Evolutionary conservation across 345 rosid species (phyloP), one percentile per base, ranked within the genome.

Genomic region (Geranium rotundifolium): DNA sequence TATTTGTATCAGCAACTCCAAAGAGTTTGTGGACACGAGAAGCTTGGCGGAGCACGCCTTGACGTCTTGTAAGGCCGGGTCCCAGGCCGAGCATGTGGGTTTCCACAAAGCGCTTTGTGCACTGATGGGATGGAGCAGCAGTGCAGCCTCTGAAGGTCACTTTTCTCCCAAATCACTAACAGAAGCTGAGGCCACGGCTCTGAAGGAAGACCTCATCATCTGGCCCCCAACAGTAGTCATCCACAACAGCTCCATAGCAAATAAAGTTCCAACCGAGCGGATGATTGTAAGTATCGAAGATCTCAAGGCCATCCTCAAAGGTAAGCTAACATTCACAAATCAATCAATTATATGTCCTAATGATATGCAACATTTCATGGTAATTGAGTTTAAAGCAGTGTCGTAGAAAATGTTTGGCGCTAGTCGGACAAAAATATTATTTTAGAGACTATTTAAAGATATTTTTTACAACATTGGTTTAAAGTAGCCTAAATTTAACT

Each of bases 171-270:
- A 70, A 61, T 9, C 37, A 39, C 56, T 82, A 65, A 69, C 77
- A 12, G 56, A 63, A 12, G 68, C 73, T 62, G 80, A 80, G 64
- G 79, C 76, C 54, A 61, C 60, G 50, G 68, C 77, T 50, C 17
- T 76, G 79, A 80, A 73, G 65, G 77, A 80, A 59, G 83, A 82
- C 69, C 82, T 82, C 56, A 75, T 82, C 54, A 73, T 82, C 29
- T 84, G 86, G 86, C 86, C 86, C 15, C 83, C 86, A 1, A 69
- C 73, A 15, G 75, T 82, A 18, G 17, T 82, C 55, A 34, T 84
- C 62, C 80, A 80, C 50, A 78, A 80, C 70, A 76, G 69, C 62
- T 78, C 80, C 69, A 67, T 77, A 59, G 69, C 71, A 54, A 74
- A 63, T 29, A n/a, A 67, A n/a, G 63, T 62, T 62, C 68, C 71